Base-by-base conservation (phyloP, 2,329 filamentous ascomycete species). In the Xylaria sp. region DNA sequence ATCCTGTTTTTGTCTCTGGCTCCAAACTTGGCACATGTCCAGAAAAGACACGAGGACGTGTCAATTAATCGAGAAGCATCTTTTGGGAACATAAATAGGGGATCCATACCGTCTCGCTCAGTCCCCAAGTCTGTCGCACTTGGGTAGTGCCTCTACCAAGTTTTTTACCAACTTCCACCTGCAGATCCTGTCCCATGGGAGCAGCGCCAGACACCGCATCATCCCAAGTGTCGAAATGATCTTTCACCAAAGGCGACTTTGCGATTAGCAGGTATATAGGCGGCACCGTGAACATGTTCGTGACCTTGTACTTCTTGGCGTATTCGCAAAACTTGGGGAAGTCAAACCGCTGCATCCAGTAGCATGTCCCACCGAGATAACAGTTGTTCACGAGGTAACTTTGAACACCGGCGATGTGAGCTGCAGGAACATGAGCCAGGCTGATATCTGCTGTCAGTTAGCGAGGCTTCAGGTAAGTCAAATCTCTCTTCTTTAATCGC, bases 301-400 rank as follows among this genome's bases (percentile, higher is more conserved):
- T 89, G 68, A 89, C 82, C 12, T 77, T 76, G 72, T 86, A 84
- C 57, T 81, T 80, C 48, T 81, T 81, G 72, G 81, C 82, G 76
- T 88, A 84, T 45, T 80, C 77, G 60, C 90, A 81, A 74, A 91
- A 89, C 43, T 83, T 79, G 2, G 76, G 74, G 66, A 88, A 87
- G 67, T 87, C 83, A 75, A 90, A 91, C 46, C 80, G 82, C 4
- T 83, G 80, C 88, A 91, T 90, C 88, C 88, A 90, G 80, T 87
- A 90, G 2, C 86, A 81, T 0, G 80, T 77, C 3, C 82, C 82
- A 36, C 81, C 84, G 43, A 81, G 76, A 66, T 82, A 84, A 10
- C 78, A 74, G 0, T 76, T 73, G 48, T 80, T 80, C 55, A 83
- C 71, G 13, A 85, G 77, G 67, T 84, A 84, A n/a, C 78, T 76